Evolutionary conservation across 2,329 filamentous ascomycete genomes (phyloP).

Genomic region (Aspergillus tanneri): DNA sequence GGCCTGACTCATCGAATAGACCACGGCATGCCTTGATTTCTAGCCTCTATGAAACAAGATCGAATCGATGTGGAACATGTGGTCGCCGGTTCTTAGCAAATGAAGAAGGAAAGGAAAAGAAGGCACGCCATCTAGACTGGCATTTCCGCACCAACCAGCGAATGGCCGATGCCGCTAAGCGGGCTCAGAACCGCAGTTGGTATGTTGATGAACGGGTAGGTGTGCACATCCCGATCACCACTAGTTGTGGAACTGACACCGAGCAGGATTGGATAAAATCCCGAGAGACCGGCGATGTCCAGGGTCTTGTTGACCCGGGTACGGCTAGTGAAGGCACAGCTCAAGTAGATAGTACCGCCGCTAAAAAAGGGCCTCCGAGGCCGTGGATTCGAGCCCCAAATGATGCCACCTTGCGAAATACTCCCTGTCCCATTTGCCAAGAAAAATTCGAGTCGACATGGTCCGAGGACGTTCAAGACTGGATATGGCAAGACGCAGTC

Average conservation of each 20-base stretch:
- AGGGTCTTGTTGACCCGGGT: slow-evolving; percentile 45
- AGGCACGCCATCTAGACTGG: slow-evolving; percentile 94
- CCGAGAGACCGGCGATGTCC: slow-evolving; percentile 71
- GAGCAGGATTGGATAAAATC: slow-evolving; percentile 83
- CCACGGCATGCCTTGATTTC: slow-evolving; percentile 72
- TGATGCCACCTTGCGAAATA: slow-evolving; percentile 70
- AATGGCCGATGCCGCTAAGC: slow-evolving; percentile 79
- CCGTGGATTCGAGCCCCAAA: slow-evolving; percentile 83
- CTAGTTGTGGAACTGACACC: slow-evolving; percentile 9
- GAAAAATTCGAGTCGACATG: slow-evolving; percentile 91
- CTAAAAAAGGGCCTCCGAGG: slow-evolving; percentile 59
- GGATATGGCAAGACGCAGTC: slow-evolving; percentile 91
- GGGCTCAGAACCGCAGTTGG: slow-evolving; percentile 89
- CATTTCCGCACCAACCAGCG: slow-evolving; percentile 93
- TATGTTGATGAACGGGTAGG: slow-evolving; percentile 84
- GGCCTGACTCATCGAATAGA: slow-evolving; percentile 43
- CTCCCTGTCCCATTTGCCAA: slow-evolving; percentile 88
- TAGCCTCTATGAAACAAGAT: slow-evolving; percentile 74
- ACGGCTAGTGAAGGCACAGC: slow-evolving; percentile 41
- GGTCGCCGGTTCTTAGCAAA: slow-evolving; percentile 80
- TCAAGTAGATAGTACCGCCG: slow-evolving; percentile 39
- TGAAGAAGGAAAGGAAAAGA: slow-evolving; percentile 76
- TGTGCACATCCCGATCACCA: slow-evolving; percentile 11
- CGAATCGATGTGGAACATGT: slow-evolving; percentile 87
- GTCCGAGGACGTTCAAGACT: slow-evolving; percentile 91